These are phyloP conservation scores for Protomyces macrosporus DNA, from an alignment of 1,139 yeast genomes.

Conservation along the genomic window DNA sequence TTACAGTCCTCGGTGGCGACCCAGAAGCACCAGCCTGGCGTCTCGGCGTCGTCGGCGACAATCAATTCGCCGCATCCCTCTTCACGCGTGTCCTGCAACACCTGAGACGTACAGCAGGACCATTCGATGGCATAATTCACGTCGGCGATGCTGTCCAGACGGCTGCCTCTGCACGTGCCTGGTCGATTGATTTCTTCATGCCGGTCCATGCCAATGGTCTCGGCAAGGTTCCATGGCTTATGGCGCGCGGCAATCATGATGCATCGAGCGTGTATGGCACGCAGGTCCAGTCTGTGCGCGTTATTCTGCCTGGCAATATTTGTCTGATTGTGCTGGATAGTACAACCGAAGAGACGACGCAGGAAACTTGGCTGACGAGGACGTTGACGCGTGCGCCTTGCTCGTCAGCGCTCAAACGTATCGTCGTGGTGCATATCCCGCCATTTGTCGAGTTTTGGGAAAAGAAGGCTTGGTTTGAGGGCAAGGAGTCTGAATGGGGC, in stretches of 20 bases:
- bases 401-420: constrained; percentile 8
- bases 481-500: constrained; percentile 12
- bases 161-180: constrained; percentile 21
- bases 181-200: constrained; percentile 20
- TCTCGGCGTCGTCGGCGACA: constrained; percentile 22
- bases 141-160: constrained; percentile 20
- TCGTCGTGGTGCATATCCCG: constrained; percentile 22
- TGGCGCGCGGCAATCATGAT: constrained; percentile 25
- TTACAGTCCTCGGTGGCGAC: neutral
- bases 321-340: constrained; percentile 11
- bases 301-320: neutral
- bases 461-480: constrained; percentile 7
- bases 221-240: constrained; percentile 8
- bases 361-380: neutral
- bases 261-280: constrained; percentile 8
- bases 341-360: constrained; percentile 1
- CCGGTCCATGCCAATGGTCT: neutral
- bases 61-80: constrained; percentile 19
- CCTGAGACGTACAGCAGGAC: neutral
- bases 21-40: neutral
- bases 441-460: constrained; percentile 24
- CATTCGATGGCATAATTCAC: constrained; percentile 10
- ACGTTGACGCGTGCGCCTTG: neutral
- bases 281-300: neutral
- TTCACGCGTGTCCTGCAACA: neutral